Base-by-base conservation (phyloP, 2,329 filamentous ascomycete genomes). In the Trichoderma gracile region DNA sequence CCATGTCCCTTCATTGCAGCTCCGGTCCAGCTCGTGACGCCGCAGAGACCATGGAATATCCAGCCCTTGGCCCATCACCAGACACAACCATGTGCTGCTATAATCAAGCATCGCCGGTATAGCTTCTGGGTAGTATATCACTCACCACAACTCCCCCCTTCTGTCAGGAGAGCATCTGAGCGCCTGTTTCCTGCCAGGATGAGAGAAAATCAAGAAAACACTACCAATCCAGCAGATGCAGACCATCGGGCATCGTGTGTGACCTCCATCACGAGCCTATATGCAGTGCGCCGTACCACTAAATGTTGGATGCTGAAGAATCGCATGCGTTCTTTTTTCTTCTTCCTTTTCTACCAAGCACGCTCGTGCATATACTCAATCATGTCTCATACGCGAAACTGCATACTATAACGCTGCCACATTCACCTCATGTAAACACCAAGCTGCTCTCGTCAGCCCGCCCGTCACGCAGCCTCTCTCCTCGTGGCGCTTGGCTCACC, bases 231-330 rank as follows among this genome's bases (percentile, higher is more conserved):
- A 33, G 38, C 38, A 19, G 33, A 53, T 52, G 57, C 23, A 60
- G 57, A 17, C 46, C 33, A 52, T 52, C 38, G 5, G 33, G 47
- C 23, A 27, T 25, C 40, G 33, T 43, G 46, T 52, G 57, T 61
- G 57, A 61, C 57, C 47, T 61, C 25, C 57, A 61, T 61, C 57
- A 61, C 57, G 57, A 61, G 57, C 23, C 27, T 23, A 46, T 21
- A 33, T 33, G 43, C 49, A 14, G 30, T 52, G 49, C 49, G 21
- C 49, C 33, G 19, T 52, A 17, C 33, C 30, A 27, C 46, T 9
- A 52, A 52, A 30, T 6, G 49, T 27, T 25, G 25, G 8, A 6
- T 52, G 15, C 10, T 30, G 25, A 52, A 19, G 17, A 19, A 30
- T 19, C 33, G 47, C 47, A 50, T 30, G 47, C 47, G 30, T 10